These are phyloP conservation scores for Cutaneotrichosporon cutaneum DNA, from an alignment of 1,284 basidiomycete genomes.

Conservation along the genomic window DNA sequence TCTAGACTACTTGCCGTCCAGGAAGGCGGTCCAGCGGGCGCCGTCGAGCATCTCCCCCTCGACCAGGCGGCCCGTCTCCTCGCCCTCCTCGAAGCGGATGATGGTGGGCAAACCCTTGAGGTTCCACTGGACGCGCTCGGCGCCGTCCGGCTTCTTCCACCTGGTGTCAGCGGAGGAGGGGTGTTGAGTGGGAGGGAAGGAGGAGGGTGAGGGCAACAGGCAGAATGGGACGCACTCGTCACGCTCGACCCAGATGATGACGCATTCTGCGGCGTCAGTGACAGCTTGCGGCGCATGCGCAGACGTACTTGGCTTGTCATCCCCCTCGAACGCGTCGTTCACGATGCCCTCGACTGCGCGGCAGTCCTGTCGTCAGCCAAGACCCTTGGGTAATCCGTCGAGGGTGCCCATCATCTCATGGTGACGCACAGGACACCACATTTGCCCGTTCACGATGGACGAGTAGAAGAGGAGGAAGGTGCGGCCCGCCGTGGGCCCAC, in stretches of 20 bases:
- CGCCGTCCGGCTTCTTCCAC: slow-evolving; percentile 66
- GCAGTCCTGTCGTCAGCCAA: slow-evolving; percentile 63
- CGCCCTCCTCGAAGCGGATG: slow-evolving; percentile 63
- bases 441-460: slow-evolving; percentile 47
- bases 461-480: slow-evolving; percentile 54
- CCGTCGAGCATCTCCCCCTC: slow-evolving; percentile 58
- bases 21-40: slow-evolving; percentile 34
- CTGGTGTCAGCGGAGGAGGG: slow-evolving; percentile 50
- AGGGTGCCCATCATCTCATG: too few species aligned
- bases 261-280: slow-evolving; percentile 52
- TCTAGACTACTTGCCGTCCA: slow-evolving; percentile 1
- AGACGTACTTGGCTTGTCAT: slow-evolving; percentile 57
- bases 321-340: slow-evolving; percentile 59
- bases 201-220: too few species aligned
- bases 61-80: slow-evolving; percentile 61
- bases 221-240: slow-evolving; percentile 59
- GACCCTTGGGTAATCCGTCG: background rate
- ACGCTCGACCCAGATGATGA: slow-evolving; percentile 73
- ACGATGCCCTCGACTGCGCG: slow-evolving; percentile 64
- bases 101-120: slow-evolving; percentile 70
- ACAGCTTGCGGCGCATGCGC: background rate
- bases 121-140: slow-evolving; percentile 66
- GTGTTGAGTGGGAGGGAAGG: too few species aligned
- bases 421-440: slow-evolving; percentile 56
- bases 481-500: slow-evolving; percentile 41